Evolutionary conservation across 805 yeast species (phyloP).

Genomic region (Nakazawaea wickerhamii): DNA sequence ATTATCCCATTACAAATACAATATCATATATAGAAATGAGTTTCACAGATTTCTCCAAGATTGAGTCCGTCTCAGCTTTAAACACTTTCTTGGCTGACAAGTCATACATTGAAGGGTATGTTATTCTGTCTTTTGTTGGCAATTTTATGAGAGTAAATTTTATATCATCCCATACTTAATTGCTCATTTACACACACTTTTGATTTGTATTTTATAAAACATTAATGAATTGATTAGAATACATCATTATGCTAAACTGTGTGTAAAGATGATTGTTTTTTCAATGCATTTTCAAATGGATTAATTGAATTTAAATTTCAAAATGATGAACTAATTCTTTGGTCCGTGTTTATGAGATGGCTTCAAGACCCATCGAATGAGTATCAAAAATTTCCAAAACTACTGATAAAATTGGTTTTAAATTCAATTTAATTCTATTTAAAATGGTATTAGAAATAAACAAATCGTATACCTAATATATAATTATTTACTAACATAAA

Average conservation of each 20-base stretch:
- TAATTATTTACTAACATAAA: conserved; percentile 8
- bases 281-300: neutral
- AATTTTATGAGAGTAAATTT: no score
- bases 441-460: no score
- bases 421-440: neutral
- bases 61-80: conserved; percentile 67
- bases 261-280: neutral
- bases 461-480: no score
- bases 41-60: conserved; percentile 75
- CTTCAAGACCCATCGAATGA: conserved; percentile 92
- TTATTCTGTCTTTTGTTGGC: conserved; percentile 21
- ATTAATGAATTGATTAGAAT: neutral
- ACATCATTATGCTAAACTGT: neutral
- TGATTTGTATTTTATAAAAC: neutral
- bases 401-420: conserved; percentile 7
- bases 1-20: neutral
- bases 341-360: conserved; percentile 99
- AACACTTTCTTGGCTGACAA: conserved; percentile 85
- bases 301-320: neutral
- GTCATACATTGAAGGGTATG: conserved; percentile 96
- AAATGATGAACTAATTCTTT: conserved; percentile 65
- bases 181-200: neutral
- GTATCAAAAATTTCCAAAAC: conserved; percentile 55
- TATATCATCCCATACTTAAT: no score
- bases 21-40: conserved; percentile 41